A percentile compares a stretch with the other conserved stretches of the same genome.
Evolutionary conservation across 257 asterid genomes (phyloP).

Genomic region (Eustoma russellianum): DNA sequence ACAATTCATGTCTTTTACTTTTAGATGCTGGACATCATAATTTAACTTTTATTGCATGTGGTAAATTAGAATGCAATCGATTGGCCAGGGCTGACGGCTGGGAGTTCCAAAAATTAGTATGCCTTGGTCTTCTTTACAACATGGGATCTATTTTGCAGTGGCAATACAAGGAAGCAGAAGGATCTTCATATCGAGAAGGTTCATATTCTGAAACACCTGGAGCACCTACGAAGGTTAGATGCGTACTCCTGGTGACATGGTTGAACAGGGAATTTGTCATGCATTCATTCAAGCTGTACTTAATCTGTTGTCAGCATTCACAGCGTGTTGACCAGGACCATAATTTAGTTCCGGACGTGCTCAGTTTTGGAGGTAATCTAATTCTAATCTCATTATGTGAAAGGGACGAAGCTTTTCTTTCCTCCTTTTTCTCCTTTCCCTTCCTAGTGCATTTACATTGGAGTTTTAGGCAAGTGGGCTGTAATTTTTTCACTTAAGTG

Average conservation of each 20-base stretch:
- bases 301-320: slow-evolving; percentile 42
- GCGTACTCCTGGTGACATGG: background rate
- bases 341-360: slow-evolving; percentile 61
- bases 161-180: slow-evolving; percentile 91
- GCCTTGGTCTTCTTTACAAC: no score
- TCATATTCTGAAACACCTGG: slow-evolving; percentile 82
- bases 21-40: no score
- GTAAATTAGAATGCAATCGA: no score
- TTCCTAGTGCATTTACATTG: no score
- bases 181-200: slow-evolving; percentile 76
- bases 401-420: no score
- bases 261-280: background rate
- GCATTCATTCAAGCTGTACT: slow-evolving; percentile 2
- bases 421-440: no score
- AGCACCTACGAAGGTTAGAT: slow-evolving; percentile 78
- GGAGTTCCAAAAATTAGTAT: no score
- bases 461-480: background rate
- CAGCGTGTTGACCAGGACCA: slow-evolving; percentile 67
- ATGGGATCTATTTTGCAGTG: slow-evolving; percentile 31
- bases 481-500: slow-evolving; percentile 6
- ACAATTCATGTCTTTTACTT: no score
- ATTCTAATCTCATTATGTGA: background rate
- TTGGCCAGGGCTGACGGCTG: no score
- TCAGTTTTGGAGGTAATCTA: slow-evolving; percentile 60
- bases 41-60: no score